Evolutionary conservation across 306 rosid species (phyloP).

Genomic region (Vicia sativa): DNA sequence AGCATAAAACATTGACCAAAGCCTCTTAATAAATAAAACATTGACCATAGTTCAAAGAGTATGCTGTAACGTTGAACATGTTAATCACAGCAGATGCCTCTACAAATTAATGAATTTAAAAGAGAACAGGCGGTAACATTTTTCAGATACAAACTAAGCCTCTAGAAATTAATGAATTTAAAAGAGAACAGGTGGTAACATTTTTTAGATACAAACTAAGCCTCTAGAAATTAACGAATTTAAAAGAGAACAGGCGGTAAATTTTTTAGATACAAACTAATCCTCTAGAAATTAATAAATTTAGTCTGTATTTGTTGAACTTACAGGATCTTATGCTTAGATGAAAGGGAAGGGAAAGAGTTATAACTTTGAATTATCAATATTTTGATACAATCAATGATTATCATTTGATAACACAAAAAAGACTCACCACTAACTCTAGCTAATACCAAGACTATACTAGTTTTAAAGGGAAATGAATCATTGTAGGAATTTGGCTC

Average conservation of each 20-base stretch:
- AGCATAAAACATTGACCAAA: background rate
- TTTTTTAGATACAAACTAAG: slow-evolving; percentile 16
- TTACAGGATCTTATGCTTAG: slow-evolving; percentile 6
- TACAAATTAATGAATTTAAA: slow-evolving; percentile 1
- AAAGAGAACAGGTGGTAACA: background rate
- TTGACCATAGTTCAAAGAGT: background rate
- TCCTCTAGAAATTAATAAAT: background rate
- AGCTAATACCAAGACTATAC: background rate
- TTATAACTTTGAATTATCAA: background rate
- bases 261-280: slow-evolving; percentile 17
- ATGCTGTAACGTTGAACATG: background rate
- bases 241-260: background rate
- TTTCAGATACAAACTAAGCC: slow-evolving; percentile 18
- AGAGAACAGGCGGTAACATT: background rate
- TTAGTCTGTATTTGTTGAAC: background rate
- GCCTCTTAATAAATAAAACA: background rate
- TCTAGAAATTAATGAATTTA: background rate
- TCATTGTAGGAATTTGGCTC: background rate
- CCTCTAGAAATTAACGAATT: slow-evolving; percentile 10
- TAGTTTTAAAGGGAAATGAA: background rate
- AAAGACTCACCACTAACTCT: background rate
- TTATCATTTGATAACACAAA: background rate
- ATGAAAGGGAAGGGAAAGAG: background rate
- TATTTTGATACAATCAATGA: background rate
- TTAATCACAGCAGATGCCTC: slow-evolving; percentile 24